Evolutionary conservation across 2,329 filamentous ascomycete species (phyloP), one percentile per base, ranked within the genome.

Genomic region (Ilyonectria destructans): DNA sequence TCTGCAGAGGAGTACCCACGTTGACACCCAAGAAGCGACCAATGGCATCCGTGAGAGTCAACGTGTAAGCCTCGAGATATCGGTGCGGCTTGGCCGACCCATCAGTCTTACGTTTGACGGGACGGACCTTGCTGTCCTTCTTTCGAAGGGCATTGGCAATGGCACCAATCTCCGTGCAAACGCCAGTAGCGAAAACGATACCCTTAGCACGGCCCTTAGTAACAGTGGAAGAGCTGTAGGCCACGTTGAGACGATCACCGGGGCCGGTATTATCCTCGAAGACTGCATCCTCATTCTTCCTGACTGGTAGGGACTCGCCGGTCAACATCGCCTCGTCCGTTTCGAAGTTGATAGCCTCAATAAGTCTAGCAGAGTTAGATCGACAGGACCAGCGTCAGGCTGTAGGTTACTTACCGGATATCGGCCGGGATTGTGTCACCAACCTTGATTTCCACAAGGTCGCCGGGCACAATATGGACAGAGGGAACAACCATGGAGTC

Each of bases 1-100:
- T 86, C 78, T 93, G 90, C n/a, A 93, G 84, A 4, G 91, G 92
- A 13, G 91, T 93, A 51, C 92, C 91, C 12, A 91, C 87, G 62
- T 88, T 91, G 67, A 93, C 86, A 58, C 91, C 91, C 8, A 93
- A 83, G 75, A 93, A 92, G 45, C 86, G 84, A 6, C 89, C 89
- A 67, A 91, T 79, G 7, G 86, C 87, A 77, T 91, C 89, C 15
- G 83, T 85, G 49, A 77, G 70, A 6, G 83, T 84, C 37, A 83
- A 69, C 0, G 75, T 75, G 78, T 79, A 83, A 1, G 82, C 80
- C 59, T 82, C 70, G 26, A 80, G 56, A 66, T 79, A 80, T 37
- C 78, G 79, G 37, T 69, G 77, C 49, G 76, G 65, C 9, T 74
- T 77, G 17, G 80, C 73, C n/a, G 78, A 78, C 58, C 79, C 79